Evolutionary conservation across 2,329 filamentous ascomycete species (phyloP), one percentile per base, ranked within the genome.

Genomic region (Microthyrium microscopicum): DNA sequence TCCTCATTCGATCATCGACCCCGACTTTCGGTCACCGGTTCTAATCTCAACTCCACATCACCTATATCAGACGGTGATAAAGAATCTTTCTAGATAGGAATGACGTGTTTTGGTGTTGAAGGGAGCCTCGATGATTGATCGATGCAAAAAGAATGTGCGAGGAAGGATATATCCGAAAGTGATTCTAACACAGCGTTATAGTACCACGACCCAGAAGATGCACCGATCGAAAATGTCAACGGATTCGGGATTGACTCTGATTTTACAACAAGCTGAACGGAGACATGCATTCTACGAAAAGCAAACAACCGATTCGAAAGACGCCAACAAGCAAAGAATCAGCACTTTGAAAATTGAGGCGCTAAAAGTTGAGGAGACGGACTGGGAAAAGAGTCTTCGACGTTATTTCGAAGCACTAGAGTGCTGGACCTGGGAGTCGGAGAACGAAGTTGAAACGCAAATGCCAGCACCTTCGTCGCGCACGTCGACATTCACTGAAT

Each of bases 191-290:
- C 22, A 20, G 12, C 28, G 17, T 12, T 19, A 24, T 9, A 37
- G 35, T 24, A 37, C 25, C 18, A 37, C 35, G 16, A 35, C 35
- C 12, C 30, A 33, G 3, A 30, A 37, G 11, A 13, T 37, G 29
- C 35, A 37, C 21, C 20, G 20, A 17, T 7, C 17, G 8, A 36
- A 29, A 9, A n/a, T 22, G 6, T 16, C 26, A 13, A 8, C 34
- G 20, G 34, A 36, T 20, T 17, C 34, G 11, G 21, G 12, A 11
- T 29, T 36, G 20, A 21, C 25, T 13, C 17, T 24, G n/a, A 37
- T 37, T 20, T 13, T 37, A 18, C 35, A 30, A 5, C 30, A 8
- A n/a, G 15, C 30, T 11, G n/a, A 34, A 22, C 27, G 29, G 20
- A 15, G 35, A n/a, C 35, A 37, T 17, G 18, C 25, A 5, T 20